phyloP scores from a whole-genome alignment of 2,329 filamentous ascomycete species.

The Fusarium continuum region DNA sequence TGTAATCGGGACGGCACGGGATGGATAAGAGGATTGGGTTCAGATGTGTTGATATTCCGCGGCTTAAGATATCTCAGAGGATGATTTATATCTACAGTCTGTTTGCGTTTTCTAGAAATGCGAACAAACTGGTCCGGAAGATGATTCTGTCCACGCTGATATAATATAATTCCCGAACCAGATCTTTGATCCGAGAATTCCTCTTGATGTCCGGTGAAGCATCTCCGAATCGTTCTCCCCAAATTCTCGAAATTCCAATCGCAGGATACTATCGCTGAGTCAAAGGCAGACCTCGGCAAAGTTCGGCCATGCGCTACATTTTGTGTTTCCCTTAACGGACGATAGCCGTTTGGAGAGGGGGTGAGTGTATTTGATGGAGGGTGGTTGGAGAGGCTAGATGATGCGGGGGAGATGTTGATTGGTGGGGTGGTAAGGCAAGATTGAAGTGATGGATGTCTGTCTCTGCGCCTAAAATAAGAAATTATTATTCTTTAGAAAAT shows the following conservation, averaged over 20 bases:
- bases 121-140: too few relatives aligned
- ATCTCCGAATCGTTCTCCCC: conserved; percentile 26
- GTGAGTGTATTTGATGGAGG: conserved; percentile 1
- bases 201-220: conserved; percentile 13
- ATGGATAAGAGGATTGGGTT: not conserved
- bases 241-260: too few relatives aligned
- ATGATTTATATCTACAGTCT: not conserved
- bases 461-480: not conserved
- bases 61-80: not conserved
- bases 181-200: not conserved
- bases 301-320: conserved; percentile 29
- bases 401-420: conserved; percentile 22
- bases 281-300: conserved; percentile 32
- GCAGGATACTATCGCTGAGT: not conserved
- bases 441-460: not conserved
- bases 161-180: not conserved
- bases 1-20: conserved; percentile 17
- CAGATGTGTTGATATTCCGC: not conserved
- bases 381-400: not conserved
- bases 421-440: too few relatives aligned
- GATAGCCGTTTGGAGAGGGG: conserved; percentile 25
- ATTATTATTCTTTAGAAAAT: too few relatives aligned
- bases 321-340: conserved; percentile 12
- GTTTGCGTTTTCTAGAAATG: too few relatives aligned
- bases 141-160: not conserved